Evolutionary conservation across 208 protist species (phyloP).

Genomic region (Leishmania tarentolae): DNA sequence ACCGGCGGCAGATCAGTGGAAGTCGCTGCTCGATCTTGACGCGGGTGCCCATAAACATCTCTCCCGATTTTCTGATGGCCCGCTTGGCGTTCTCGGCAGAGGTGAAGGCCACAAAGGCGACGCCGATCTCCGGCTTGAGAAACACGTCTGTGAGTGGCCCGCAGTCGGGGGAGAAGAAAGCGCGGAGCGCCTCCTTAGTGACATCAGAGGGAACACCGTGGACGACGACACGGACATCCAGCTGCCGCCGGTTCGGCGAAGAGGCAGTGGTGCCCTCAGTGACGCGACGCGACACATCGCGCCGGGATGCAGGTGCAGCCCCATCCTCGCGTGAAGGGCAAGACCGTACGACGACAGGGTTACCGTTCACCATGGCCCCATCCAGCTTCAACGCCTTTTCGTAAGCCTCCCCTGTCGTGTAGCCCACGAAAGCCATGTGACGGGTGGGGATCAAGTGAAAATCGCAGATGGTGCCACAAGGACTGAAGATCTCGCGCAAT

Average conservation of each 20-base stretch:
- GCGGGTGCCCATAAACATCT: conserved; percentile 36
- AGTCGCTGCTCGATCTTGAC: conserved; percentile 51
- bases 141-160: conserved; percentile 63
- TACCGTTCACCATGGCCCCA: conserved; percentile 46
- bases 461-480: conserved; percentile 53
- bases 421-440: conserved; percentile 59
- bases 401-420: conserved; percentile 38
- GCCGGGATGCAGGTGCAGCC: conserved; percentile 9
- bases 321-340: conserved; percentile 29
- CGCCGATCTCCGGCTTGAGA: conserved; percentile 37
- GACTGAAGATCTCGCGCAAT: conserved; percentile 49
- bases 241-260: not conserved
- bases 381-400: conserved; percentile 60
- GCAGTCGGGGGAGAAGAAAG: conserved; percentile 47
- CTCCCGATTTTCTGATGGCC: conserved; percentile 54
- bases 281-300: not conserved
- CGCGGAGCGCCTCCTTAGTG: conserved; percentile 43
- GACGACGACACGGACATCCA: conserved; percentile 55
- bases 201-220: conserved; percentile 37
- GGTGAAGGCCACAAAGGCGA: conserved; percentile 69
- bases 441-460: conserved; percentile 40
- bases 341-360: conserved; percentile 41
- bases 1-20: conserved; percentile 64
- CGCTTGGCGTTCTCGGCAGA: conserved; percentile 29
- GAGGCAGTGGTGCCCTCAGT: conserved; percentile 6